These are phyloP conservation scores for Aspergillus hortae DNA, from an alignment of 2,329 filamentous ascomycete species.

Conservation along the genomic window DNA sequence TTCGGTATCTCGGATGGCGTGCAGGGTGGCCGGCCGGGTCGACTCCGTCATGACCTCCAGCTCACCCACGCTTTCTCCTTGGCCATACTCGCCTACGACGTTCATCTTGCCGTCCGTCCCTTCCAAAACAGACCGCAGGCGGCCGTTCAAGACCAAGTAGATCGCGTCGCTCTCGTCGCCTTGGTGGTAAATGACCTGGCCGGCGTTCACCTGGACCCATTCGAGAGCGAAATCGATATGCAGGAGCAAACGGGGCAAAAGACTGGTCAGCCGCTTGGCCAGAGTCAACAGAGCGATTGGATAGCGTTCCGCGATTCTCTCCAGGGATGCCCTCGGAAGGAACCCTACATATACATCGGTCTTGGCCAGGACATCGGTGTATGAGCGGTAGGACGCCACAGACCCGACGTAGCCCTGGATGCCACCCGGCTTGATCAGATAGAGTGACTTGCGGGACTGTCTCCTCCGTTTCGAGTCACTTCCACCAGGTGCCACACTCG, in stretches of 20 bases:
- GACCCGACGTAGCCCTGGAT: constrained; percentile 92
- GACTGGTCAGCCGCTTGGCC: constrained; percentile 87
- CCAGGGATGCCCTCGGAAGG: constrained; percentile 76
- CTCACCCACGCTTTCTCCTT: constrained; percentile 96
- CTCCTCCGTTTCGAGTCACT: constrained; percentile 34
- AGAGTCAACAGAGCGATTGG: constrained; percentile 91
- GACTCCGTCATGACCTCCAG: constrained; percentile 96
- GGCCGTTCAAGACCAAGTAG: constrained; percentile 93
- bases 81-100: constrained; percentile 87
- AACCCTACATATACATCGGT: constrained; percentile 99
- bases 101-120: constrained; percentile 75
- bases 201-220: constrained; percentile 95
- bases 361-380: constrained; percentile 94
- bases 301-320: constrained; percentile 88
- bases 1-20: constrained; percentile 95
- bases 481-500: constrained; percentile 18
- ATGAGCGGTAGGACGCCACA: constrained; percentile 90
- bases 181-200: constrained; percentile 91
- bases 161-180: constrained; percentile 96
- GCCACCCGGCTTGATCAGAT: constrained; percentile 89
- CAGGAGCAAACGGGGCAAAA: constrained; percentile 82
- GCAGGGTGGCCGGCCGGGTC: constrained; percentile 80
- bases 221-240: constrained; percentile 98
- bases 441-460: constrained; percentile 66
- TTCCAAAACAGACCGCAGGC: constrained; percentile 79